Conservation (phyloP, 441 rosid genomes). For the Raphanus hybrid region DNA sequence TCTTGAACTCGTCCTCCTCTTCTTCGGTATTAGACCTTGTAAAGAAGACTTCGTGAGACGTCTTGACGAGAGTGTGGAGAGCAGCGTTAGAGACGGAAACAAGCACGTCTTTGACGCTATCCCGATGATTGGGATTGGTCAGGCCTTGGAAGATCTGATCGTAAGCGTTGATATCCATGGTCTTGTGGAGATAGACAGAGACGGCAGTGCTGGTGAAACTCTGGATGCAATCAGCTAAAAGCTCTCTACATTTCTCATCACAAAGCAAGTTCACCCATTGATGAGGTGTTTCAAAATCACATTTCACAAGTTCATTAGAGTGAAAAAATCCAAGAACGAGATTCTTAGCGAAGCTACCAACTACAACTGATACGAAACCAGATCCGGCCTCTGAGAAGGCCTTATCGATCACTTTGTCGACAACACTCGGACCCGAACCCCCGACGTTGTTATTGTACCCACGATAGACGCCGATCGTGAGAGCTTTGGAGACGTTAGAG, state of each 20-base stretch:
- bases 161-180: constrained; percentile 73
- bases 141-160: constrained; percentile 80
- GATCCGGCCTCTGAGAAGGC: constrained; percentile 70
- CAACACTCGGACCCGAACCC: constrained; percentile 34
- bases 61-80: constrained; percentile 70
- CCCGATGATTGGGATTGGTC: constrained; percentile 82
- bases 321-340: constrained; percentile 77
- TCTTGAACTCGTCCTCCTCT: constrained; percentile 38
- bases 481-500: constrained; percentile 60
- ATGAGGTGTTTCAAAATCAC: too few relatives aligned
- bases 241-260: constrained; percentile 65
- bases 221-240: constrained; percentile 76
- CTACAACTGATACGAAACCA: constrained; percentile 79
- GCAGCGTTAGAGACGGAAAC: constrained; percentile 79
- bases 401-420: constrained; percentile 70
- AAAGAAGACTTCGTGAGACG: constrained; percentile 78
- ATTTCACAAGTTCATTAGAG: constrained; percentile 41
- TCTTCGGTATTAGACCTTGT: too few relatives aligned
- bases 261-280: too few relatives aligned
- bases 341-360: constrained; percentile 91
- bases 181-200: constrained; percentile 85
- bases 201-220: constrained; percentile 82
- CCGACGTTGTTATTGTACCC: constrained; percentile 51
- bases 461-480: constrained; percentile 64
- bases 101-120: constrained; percentile 64